Conservation (phyloP, 2,329 filamentous ascomycete genomes). For the Trichoderma polysporum region DNA sequence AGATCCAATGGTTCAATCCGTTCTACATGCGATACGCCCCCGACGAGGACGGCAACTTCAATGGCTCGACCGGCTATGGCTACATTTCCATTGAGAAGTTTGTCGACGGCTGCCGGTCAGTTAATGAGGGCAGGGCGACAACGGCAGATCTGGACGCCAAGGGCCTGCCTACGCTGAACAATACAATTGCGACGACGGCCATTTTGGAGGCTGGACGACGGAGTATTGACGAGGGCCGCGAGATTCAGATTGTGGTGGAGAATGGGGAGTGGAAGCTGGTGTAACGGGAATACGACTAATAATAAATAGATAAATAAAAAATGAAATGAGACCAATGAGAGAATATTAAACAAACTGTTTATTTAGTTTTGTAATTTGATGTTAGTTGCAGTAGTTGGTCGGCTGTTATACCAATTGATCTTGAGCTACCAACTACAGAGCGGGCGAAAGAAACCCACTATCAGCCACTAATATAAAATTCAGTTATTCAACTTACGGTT, state of each 20-base stretch:
- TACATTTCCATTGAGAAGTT: slow-evolving; percentile 97
- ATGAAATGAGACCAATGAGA: background rate
- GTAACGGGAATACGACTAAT: slow-evolving; percentile 29
- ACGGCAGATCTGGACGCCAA: slow-evolving; percentile 76
- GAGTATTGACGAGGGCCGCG: slow-evolving; percentile 78
- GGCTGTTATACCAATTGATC: too few species aligned
- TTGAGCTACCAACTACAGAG: too few species aligned
- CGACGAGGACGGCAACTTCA: slow-evolving; percentile 93
- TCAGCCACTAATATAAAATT: background rate
- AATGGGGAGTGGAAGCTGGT: slow-evolving; percentile 67
- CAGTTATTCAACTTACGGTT: too few species aligned
- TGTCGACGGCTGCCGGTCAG: slow-evolving; percentile 76
- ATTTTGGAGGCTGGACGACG: slow-evolving; percentile 84
- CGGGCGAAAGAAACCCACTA: background rate
- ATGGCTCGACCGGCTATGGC: slow-evolving; percentile 85
- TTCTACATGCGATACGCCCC: slow-evolving; percentile 96
- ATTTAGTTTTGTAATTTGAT: background rate
- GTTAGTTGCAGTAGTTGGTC: background rate
- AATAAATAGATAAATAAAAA: slow-evolving; percentile 4
- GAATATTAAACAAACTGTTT: background rate
- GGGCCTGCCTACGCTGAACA: slow-evolving; percentile 79
- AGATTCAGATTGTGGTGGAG: slow-evolving; percentile 70
- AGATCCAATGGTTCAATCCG: slow-evolving; percentile 85
- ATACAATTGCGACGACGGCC: slow-evolving; percentile 88
- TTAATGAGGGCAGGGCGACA: slow-evolving; percentile 72